Evolutionary conservation across 768 basidiomycete species (phyloP).

Genomic region (Xerocomellus intermedius): DNA sequence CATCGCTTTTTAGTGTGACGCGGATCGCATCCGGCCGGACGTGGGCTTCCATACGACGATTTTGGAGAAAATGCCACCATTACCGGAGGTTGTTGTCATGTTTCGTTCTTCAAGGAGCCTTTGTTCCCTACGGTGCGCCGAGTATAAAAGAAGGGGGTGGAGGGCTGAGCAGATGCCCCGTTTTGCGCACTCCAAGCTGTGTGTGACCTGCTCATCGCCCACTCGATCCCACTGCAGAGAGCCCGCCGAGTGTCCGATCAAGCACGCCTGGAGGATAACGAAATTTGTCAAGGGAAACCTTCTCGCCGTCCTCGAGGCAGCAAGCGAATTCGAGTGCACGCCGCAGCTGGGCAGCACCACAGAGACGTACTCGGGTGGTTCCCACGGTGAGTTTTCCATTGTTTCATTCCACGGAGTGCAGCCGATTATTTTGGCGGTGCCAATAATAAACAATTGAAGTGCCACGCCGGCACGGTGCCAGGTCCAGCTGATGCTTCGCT

Average conservation of each 20-base stretch:
- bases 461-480: slow-evolving; percentile 21
- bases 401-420: slow-evolving; percentile 27
- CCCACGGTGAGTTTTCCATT: slow-evolving; percentile 35
- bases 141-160: slow-evolving; percentile 23
- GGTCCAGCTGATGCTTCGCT: slow-evolving; percentile 21
- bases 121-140: slow-evolving; percentile 2
- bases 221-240: slow-evolving; percentile 13
- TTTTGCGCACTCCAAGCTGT: slow-evolving; percentile 9
- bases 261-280: slow-evolving; percentile 22
- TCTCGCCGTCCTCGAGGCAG: slow-evolving; percentile 34
- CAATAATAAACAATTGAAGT: slow-evolving; percentile 30
- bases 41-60: not conserved
- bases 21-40: slow-evolving; percentile 16
- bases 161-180: not conserved
- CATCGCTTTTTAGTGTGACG: slow-evolving; percentile 9
- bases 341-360: slow-evolving; percentile 5
- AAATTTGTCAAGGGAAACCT: slow-evolving; percentile 20
- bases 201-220: slow-evolving; percentile 1
- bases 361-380: slow-evolving; percentile 15
- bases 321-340: slow-evolving; percentile 30
- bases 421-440: slow-evolving; percentile 24
- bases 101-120: not conserved
- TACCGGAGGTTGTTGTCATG: slow-evolving; percentile 17
- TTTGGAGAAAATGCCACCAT: slow-evolving; percentile 13
- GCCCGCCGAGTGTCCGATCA: slow-evolving; percentile 21